A percentile compares a stretch with the other conserved stretches of the same genome.
Evolutionary conservation across 139 green algal genomes (phyloP).

Genomic region (Diplosphaera chodatii): DNA sequence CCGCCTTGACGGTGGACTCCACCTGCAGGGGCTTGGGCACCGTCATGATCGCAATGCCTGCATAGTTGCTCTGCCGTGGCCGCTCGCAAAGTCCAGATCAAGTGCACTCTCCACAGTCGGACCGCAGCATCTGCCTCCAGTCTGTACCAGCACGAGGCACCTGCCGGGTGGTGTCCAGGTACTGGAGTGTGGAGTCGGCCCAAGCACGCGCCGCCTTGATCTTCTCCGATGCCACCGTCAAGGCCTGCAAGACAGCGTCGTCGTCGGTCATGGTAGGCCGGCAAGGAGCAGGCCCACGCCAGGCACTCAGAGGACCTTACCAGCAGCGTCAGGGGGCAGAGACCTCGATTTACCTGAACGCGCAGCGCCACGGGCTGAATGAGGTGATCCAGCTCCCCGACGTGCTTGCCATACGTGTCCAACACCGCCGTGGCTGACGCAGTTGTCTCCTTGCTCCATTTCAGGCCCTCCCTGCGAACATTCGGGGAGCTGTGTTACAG

Average conservation of each 20-base stretch:
- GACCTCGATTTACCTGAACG: neutral
- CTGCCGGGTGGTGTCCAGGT: slow-evolving; percentile 30
- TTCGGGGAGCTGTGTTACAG: too few relatives aligned
- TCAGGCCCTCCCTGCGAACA: too few relatives aligned
- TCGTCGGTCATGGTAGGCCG: too few relatives aligned
- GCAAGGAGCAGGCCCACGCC: too few relatives aligned
- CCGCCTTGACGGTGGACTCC: slow-evolving; percentile 19
- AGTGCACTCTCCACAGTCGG: too few relatives aligned
- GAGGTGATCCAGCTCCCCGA: neutral
- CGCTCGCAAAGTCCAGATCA: too few relatives aligned
- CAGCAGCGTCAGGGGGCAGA: too few relatives aligned
- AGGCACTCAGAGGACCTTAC: too few relatives aligned
- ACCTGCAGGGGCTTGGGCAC: slow-evolving; percentile 1
- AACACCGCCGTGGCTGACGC: neutral
- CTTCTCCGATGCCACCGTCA: slow-evolving; percentile 16
- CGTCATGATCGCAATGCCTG: too few relatives aligned
- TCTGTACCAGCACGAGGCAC: too few relatives aligned
- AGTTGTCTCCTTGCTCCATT: slow-evolving; percentile 1
- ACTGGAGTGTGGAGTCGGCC: slow-evolving; percentile 27
- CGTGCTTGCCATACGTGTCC: neutral
- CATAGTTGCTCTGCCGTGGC: too few relatives aligned
- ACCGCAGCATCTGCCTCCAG: too few relatives aligned
- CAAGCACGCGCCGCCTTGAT: slow-evolving; percentile 20
- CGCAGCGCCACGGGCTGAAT: neutral
- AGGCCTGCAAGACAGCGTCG: slow-evolving; percentile 1